Base-by-base conservation (phyloP, 345 rosid genomes). In the Corchorus capsularis region DNA sequence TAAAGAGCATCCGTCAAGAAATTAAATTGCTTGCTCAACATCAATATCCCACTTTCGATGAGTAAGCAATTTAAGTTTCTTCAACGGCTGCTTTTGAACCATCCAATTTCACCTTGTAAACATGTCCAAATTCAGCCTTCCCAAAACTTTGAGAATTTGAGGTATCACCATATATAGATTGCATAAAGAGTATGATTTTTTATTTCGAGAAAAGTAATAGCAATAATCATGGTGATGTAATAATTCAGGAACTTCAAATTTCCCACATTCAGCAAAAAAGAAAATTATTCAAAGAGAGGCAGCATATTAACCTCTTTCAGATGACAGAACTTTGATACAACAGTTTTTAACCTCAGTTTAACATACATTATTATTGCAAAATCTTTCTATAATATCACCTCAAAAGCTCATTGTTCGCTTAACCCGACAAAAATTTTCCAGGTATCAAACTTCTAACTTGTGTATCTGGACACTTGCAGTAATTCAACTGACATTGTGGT, bases 1-100 rank as follows among this genome's bases (percentile, higher is more conserved):
- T 94, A 81, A 97, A 93, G 39, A 56, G 91, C 87, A n/a, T 65
- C 95, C 97, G 97, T 94, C 60, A 94, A 94, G 87, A 94, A 90
- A 78, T 80, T 90, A 63, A 86, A 90, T 73, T 91, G 94, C 27
- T 73, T 91, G 94, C 27, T 27, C 27, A 27, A 27, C 27, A 27
- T 27, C 27, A 27, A 27, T 27, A 0, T 27, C 27, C 27, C 27
- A 27, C 27, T 27, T 27, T 27, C 1, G 27, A 27, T 27, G 27
- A 1, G 27, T 27, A 1, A 27, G 27, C 27, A 27, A 27, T 27
- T 27, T 27, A 27, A 27, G 1, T n/a, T n/a, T n/a, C n/a, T n/a
- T n/a, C n/a, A n/a, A n/a, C n/a, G n/a, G n/a, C n/a, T n/a, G 1
- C 27, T 27, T 27, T 1, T 27, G 1, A 27, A 27, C 27, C 27